Evolutionary conservation across 306 rosid species (phyloP).

Genomic region (Trifolium repens): DNA sequence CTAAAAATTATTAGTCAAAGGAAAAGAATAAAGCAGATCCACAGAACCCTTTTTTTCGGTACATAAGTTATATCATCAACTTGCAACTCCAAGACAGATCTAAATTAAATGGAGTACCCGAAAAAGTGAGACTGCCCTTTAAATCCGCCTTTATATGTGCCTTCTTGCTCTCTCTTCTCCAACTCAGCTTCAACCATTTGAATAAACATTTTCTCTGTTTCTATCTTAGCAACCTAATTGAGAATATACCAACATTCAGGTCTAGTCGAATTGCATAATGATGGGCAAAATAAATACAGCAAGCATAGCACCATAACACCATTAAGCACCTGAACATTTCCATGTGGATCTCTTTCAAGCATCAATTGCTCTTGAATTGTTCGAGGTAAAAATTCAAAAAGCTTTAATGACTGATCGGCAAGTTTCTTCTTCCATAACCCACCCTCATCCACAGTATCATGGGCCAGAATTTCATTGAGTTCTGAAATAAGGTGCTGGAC

Average conservation of each 20-base stretch:
- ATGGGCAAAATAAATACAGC: slow-evolving; percentile 34
- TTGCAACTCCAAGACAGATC: slow-evolving; percentile 29
- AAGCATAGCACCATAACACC: slow-evolving; percentile 27
- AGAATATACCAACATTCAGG: slow-evolving; percentile 36
- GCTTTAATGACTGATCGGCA: slow-evolving; percentile 72
- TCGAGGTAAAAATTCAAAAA: slow-evolving; percentile 85
- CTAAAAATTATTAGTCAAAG: neutral
- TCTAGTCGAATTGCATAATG: slow-evolving; percentile 24
- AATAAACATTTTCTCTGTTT: slow-evolving; percentile 98
- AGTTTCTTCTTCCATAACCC: slow-evolving; percentile 95
- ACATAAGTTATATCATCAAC: slow-evolving; percentile 17
- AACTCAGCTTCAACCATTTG: slow-evolving; percentile 98
- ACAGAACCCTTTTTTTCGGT: neutral
- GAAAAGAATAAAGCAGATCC: slow-evolving; percentile 9
- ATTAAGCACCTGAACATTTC: slow-evolving; percentile 90
- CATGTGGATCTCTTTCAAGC: slow-evolving; percentile 99
- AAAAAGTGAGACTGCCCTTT: slow-evolving; percentile 96
- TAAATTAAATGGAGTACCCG: slow-evolving; percentile 63
- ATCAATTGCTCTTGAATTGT: slow-evolving; percentile 93
- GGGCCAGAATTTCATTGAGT: slow-evolving; percentile 91
- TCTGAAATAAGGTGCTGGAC: slow-evolving; percentile 92
- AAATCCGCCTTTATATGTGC: slow-evolving; percentile 64
- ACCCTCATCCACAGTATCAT: slow-evolving; percentile 75
- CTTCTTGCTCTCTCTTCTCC: slow-evolving; percentile 83
- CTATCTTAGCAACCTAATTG: slow-evolving; percentile 91